Conservation (phyloP, 2,329 filamentous ascomycete genomes). For the Colletotrichum agaves region DNA sequence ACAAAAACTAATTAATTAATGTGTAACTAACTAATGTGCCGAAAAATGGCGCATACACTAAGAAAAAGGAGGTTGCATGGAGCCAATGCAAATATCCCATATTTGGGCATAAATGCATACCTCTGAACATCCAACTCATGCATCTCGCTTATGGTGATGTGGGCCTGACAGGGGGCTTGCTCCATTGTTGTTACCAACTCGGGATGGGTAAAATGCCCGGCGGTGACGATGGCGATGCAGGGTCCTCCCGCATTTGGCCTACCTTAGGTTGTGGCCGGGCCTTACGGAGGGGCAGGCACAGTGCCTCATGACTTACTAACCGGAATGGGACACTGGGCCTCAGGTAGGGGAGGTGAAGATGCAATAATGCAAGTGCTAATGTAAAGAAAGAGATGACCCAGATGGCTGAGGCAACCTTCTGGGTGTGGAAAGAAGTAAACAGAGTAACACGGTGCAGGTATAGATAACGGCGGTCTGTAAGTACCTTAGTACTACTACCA, state of each 20-base stretch:
- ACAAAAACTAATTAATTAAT: too few relatives aligned
- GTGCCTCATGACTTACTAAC: slow-evolving; percentile 8
- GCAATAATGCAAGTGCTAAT: slow-evolving; percentile 8
- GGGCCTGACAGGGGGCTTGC: not conserved
- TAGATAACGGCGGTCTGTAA: too few relatives aligned
- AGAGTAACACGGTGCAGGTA: not conserved
- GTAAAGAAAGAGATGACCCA: slow-evolving; percentile 1
- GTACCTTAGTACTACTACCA: too few relatives aligned
- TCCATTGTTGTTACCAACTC: slow-evolving; percentile 8
- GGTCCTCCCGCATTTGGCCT: slow-evolving; percentile 19
- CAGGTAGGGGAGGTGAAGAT: not conserved
- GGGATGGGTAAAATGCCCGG: not conserved
- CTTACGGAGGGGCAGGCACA: not conserved
- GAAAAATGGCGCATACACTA: too few relatives aligned
- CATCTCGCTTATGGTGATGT: too few relatives aligned
- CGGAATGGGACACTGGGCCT: not conserved
- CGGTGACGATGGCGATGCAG: slow-evolving; percentile 11
- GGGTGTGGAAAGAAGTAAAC: not conserved
- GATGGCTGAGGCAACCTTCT: not conserved
- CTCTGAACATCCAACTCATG: too few relatives aligned
- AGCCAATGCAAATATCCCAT: too few relatives aligned
- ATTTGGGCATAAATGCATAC: too few relatives aligned
- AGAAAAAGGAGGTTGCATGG: too few relatives aligned
- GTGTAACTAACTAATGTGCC: too few relatives aligned
- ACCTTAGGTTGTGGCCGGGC: slow-evolving; percentile 2